phyloP scores from a whole-genome alignment of 208 protist genomes.

The Trypanosoma platydactyli region DNA sequence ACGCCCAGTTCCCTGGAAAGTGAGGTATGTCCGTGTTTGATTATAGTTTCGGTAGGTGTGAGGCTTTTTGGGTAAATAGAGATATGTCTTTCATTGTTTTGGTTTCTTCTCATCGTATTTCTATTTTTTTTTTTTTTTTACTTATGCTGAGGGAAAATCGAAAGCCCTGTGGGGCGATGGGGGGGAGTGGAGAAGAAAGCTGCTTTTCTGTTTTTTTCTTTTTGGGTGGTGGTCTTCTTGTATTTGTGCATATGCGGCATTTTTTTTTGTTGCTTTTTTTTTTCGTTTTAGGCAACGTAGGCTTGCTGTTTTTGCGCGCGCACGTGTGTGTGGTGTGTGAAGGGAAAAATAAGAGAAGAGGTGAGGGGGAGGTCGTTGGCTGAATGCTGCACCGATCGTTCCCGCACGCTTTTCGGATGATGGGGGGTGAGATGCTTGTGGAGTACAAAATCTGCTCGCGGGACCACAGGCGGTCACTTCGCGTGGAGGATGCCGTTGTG shows the following conservation, averaged over 20 bases:
- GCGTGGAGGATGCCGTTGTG: conserved; percentile 78
- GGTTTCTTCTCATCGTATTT: not conserved
- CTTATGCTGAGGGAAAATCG: not conserved
- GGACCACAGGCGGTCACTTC: conserved; percentile 71
- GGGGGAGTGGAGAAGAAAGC: not conserved
- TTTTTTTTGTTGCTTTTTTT: conserved; percentile 7
- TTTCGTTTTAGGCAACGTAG: too few species aligned
- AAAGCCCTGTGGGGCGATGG: not conserved
- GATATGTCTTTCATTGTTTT: conserved; percentile 16
- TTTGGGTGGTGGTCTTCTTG: too few species aligned
- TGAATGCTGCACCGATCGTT: conserved; percentile 44
- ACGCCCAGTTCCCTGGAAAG: conserved; percentile 87
- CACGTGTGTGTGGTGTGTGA: not conserved
- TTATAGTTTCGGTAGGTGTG: too few species aligned
- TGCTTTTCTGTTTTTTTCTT: conserved; percentile 2
- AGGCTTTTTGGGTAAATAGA: too few species aligned
- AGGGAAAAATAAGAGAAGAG: not conserved
- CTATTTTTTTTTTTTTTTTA: conserved; percentile 13
- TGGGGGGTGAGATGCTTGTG: conserved; percentile 66
- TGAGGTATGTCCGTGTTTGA: conserved; percentile 31
- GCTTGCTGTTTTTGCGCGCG: too few species aligned
- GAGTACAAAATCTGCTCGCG: conserved; percentile 85
- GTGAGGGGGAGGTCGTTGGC: not conserved
- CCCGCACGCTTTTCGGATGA: conserved; percentile 54
- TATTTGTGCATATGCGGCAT: conserved; percentile 13